Percentiles rank a stretch among this genome's conserved stretches.
Conservation (phyloP, 169 alveolate species). For the Theileria parva region DNA sequence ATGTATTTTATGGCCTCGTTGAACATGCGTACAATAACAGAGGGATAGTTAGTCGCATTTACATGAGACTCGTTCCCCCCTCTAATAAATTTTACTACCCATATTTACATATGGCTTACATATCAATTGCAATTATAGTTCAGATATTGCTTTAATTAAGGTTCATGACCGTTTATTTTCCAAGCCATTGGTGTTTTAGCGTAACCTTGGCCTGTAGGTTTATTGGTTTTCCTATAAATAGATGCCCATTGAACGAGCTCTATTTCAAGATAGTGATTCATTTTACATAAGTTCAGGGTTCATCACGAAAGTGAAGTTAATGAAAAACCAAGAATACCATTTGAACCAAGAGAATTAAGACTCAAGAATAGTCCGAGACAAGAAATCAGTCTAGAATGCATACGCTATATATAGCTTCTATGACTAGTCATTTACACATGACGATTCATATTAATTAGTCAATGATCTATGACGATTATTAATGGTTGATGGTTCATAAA, state of each 20-base stretch:
- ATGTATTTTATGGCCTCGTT: constrained; percentile 55
- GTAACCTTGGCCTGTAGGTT: not conserved
- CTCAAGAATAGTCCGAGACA: not conserved
- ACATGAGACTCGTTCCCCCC: constrained; percentile 71
- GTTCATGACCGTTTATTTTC: not conserved
- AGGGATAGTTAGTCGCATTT: constrained; percentile 67
- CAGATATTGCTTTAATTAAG: not conserved
- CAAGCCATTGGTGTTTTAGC: not conserved
- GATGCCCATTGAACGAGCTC: not conserved
- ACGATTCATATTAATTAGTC: not conserved
- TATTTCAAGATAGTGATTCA: not conserved
- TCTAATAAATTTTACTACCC: constrained; percentile 39
- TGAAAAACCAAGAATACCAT: not conserved
- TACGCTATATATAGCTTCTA: not conserved
- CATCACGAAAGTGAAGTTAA: not conserved
- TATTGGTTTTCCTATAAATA: not conserved
- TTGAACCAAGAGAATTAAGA: not conserved
- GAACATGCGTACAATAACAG: constrained; percentile 56
- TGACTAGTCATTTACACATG: not conserved
- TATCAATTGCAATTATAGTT: not conserved
- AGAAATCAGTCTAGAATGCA: not conserved
- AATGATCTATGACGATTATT: not conserved
- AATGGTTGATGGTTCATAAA: not conserved
- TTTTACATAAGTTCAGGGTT: not conserved
- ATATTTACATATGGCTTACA: constrained; percentile 6